phyloP scores from a whole-genome alignment of 2,329 filamentous ascomycete genomes.

The Beauveria sp. region DNA sequence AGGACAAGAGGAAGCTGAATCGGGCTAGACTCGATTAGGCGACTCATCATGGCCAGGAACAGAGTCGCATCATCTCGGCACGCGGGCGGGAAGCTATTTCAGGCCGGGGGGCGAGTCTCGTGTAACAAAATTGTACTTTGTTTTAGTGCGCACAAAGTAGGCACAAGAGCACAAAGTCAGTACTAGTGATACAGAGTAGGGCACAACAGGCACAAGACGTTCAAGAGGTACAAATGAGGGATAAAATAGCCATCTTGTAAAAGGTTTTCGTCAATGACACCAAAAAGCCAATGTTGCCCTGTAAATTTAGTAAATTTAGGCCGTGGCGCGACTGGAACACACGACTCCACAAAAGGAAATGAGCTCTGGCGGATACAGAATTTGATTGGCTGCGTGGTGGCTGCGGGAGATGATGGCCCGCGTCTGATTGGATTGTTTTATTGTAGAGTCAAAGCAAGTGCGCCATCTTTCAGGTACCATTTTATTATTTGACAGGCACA shows the following conservation, averaged over 20 bases:
- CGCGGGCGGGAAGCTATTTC: not conserved
- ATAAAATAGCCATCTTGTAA: not conserved
- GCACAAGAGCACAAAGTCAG: not conserved
- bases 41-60: not conserved
- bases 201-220: not conserved
- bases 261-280: not conserved
- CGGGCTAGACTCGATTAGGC: not conserved
- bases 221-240: not conserved
- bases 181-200: not conserved
- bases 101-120: not conserved
- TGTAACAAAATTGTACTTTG: not conserved
- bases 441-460: not conserved
- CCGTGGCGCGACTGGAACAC: not conserved
- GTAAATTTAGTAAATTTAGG: not conserved
- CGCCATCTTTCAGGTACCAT: conserved; percentile 6
- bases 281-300: not conserved
- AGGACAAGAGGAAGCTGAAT: not conserved
- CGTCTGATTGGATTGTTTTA: conserved; percentile 9
- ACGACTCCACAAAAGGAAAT: not conserved
- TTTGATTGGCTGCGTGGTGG: not conserved
- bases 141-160: not conserved
- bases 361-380: not conserved
- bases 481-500: not conserved
- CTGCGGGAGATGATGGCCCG: conserved; percentile 7
- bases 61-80: not conserved